These are phyloP conservation scores for Eucalyptus marginata DNA, from an alignment of 345 rosid genomes.

Conservation along the genomic window DNA sequence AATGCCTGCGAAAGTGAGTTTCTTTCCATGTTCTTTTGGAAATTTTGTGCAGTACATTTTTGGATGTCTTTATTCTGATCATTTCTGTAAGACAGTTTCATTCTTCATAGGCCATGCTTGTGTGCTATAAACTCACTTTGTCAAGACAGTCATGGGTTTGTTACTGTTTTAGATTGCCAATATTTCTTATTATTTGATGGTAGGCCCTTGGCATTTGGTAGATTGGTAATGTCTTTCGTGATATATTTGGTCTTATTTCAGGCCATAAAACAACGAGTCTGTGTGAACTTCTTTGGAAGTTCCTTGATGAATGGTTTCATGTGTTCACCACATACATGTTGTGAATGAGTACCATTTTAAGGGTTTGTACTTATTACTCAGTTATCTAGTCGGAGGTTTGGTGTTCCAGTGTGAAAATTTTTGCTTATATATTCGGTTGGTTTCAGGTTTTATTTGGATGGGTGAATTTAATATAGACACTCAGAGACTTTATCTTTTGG, in stretches of 20 bases:
- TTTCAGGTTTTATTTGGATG: not conserved
- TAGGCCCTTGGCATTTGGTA: not conserved
- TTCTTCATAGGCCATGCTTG: not conserved
- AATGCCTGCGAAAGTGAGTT: conserved; percentile 96
- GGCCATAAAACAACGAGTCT: not conserved
- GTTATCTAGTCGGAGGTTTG: not conserved
- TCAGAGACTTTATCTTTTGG: not conserved
- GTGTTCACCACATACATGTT: not conserved
- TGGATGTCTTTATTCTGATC: not conserved
- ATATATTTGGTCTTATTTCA: not conserved
- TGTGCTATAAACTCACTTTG: not conserved
- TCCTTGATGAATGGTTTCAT: not conserved
- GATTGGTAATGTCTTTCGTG: not conserved
- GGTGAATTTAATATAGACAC: not conserved
- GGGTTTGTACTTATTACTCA: not conserved
- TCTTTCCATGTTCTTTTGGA: not conserved
- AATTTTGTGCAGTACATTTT: not conserved
- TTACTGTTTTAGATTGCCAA: not conserved
- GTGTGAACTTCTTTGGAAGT: not conserved
- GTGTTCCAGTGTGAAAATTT: not conserved
- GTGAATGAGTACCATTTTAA: not conserved
- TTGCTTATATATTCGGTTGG: not conserved
- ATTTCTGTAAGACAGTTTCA: not conserved
- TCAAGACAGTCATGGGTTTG: not conserved
- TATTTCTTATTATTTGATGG: not conserved